Base-by-base conservation (phyloP, 225 moss, liverwort and hornwort genomes). In the Bryoerythrophyllum caledonicum region DNA sequence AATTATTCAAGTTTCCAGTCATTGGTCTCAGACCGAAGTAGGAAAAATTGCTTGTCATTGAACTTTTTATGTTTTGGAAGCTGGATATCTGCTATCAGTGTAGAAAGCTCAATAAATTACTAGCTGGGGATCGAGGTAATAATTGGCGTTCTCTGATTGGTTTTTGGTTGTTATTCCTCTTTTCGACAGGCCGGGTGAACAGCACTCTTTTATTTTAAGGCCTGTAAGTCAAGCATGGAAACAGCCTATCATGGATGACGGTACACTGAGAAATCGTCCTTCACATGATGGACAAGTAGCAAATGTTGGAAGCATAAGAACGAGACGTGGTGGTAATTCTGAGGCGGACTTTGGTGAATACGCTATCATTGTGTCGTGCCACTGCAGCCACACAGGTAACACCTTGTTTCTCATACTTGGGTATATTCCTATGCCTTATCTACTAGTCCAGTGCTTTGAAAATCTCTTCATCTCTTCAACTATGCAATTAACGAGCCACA, bases 171-270 rank as follows among this genome's bases (percentile, higher is more conserved):
- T n/a, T 41, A 37, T 41, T 66, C 38, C 43, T 74, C 57, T 49
- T 63, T 41, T 35, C 62, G 77, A 72, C 87, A 99, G 99, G 84
- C 85, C 88, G 25, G 95, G 99, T 57, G 95, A 99, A 77, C 99
- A 99, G 62, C 99, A 99, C 74, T 99, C 95, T 65, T 99, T 99
- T 76, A 93, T 99, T 66, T 79, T 99, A 72, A 99, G 99, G 77
- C 95, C 95, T 54, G 87, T 88, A 60, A 92, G 78, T 77, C 92
- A 91, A 79, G 85, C 90, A 55, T 93, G 90, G 93, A 90, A 92
- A 77, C 80, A 86, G 56, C 80, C 86, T 21, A 38, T 78, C 43
- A 49, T 82, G 76, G 83, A 86, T 66, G 89, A 85, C 56, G 80
- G 74, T 72, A 90, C 85, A 67, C 68, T 66, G 17, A 71, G 61